Conservation (phyloP, 257 asterid species). For the Solanum sitiens region DNA sequence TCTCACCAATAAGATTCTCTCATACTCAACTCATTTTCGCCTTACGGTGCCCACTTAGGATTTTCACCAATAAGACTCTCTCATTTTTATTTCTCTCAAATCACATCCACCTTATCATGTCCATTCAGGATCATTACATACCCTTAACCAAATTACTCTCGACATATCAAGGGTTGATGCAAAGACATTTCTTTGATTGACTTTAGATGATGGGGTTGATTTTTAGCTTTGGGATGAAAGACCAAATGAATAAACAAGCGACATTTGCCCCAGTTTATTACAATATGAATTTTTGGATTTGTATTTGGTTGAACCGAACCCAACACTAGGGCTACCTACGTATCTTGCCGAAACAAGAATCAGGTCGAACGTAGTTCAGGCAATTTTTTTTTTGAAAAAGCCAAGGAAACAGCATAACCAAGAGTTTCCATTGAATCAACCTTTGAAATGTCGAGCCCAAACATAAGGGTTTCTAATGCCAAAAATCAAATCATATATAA, state of each 20-base stretch:
- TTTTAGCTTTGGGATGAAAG: fast-evolving
- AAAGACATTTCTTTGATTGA: too few relatives aligned
- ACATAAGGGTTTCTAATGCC: background rate
- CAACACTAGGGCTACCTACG: background rate
- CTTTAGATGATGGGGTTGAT: background rate
- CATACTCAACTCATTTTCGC: too few relatives aligned
- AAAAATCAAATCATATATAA: background rate
- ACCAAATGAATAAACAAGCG: background rate
- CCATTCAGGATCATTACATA: too few relatives aligned
- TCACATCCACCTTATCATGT: too few relatives aligned
- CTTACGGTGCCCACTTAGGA: too few relatives aligned
- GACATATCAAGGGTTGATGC: too few relatives aligned
- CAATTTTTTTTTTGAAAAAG: too few relatives aligned
- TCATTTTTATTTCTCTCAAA: too few relatives aligned
- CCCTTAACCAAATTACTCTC: too few relatives aligned
- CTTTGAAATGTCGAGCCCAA: background rate
- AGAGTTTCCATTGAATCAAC: background rate
- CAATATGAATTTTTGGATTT: background rate
- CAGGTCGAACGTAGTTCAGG: background rate
- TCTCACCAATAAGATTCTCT: too few relatives aligned
- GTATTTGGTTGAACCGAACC: background rate
- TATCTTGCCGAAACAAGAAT: background rate
- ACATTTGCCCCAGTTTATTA: background rate
- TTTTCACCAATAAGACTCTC: too few relatives aligned
- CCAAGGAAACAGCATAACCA: too few relatives aligned